These are phyloP conservation scores for Yamadazyma blattariae DNA, from an alignment of 1,139 yeast genomes.

Conservation along the genomic window DNA sequence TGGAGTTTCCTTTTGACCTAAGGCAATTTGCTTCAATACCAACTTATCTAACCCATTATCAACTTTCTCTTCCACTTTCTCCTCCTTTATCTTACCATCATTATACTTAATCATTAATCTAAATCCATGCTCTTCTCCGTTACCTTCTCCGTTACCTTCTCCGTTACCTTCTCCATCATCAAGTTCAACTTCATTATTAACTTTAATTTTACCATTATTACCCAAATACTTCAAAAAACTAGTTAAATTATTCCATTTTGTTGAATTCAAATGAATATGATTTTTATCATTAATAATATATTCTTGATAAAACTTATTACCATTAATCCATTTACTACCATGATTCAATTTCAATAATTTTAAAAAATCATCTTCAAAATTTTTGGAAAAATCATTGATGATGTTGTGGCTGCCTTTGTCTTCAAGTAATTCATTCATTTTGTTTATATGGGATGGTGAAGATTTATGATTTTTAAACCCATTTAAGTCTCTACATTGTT, in stretches of 20 bases:
- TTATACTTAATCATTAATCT: slow-evolving; percentile 32
- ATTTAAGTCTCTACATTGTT: slow-evolving; percentile 93
- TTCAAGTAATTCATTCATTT: slow-evolving; percentile 31
- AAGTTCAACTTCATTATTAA: slow-evolving; percentile 42
- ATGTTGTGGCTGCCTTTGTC: slow-evolving; percentile 31
- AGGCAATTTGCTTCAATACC: slow-evolving; percentile 52
- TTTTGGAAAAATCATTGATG: slow-evolving; percentile 57
- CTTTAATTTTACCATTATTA: slow-evolving; percentile 54
- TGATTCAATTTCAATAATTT: slow-evolving; percentile 61
- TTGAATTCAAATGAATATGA: slow-evolving; percentile 89
- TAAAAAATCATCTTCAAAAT: slow-evolving; percentile 67
- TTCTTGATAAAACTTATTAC: slow-evolving; percentile 88
- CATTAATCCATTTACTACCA: slow-evolving; percentile 77
- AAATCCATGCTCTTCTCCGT: slow-evolving; percentile 33
- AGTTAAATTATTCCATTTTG: slow-evolving; percentile 72
- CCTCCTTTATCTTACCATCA: slow-evolving; percentile 40
- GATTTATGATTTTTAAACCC: slow-evolving; percentile 87
- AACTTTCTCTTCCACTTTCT: slow-evolving; percentile 43
- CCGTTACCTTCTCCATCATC: slow-evolving; percentile 43
- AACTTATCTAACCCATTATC: slow-evolving; percentile 20
- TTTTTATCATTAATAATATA: slow-evolving; percentile 69
- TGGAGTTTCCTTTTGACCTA: slow-evolving; percentile 25
- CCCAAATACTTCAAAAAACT: slow-evolving; percentile 68
- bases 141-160: slow-evolving; percentile 40
- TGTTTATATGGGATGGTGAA: slow-evolving; percentile 71